Evolutionary conservation across 2,329 filamentous ascomycete species (phyloP).

Genomic region (Chaetomium strumarium): DNA sequence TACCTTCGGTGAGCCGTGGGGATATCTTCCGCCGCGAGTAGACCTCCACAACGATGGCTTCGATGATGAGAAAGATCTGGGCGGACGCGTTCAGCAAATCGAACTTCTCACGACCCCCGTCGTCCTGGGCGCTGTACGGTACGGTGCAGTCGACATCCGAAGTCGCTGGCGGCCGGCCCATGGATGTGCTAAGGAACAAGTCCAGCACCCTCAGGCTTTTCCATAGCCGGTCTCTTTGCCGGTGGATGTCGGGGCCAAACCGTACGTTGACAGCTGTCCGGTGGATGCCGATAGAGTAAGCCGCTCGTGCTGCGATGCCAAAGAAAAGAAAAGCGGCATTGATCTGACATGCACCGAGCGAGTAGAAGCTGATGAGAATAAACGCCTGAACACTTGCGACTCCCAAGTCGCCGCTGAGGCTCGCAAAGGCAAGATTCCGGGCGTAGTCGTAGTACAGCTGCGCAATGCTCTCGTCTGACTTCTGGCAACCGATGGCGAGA

Average conservation of each 20-base stretch:
- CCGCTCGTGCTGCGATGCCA: conserved; percentile 46
- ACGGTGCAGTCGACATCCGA: conserved; percentile 52
- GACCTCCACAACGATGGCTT: conserved; percentile 45
- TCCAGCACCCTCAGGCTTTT: conserved; percentile 49
- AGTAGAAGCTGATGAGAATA: conserved; percentile 46
- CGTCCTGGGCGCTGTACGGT: conserved; percentile 35
- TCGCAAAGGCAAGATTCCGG: conserved; percentile 39
- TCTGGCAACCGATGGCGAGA: conserved; percentile 44
- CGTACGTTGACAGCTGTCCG: conserved; percentile 48
- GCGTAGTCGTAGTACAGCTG: conserved; percentile 46
- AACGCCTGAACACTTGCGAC: conserved; percentile 47
- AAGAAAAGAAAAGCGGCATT: conserved; percentile 51
- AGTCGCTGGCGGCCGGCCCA: conserved; percentile 49
- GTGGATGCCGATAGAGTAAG: conserved; percentile 49
- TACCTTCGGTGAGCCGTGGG: conserved; percentile 46
- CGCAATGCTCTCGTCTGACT: conserved; percentile 36
- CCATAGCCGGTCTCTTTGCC: conserved; percentile 46
- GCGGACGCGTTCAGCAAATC: conserved; percentile 47
- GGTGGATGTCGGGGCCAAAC: conserved; percentile 40
- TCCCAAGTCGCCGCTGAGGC: conserved; percentile 42
- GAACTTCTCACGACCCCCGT: conserved; percentile 34
- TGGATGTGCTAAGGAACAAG: conserved; percentile 47
- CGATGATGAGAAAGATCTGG: conserved; percentile 47
- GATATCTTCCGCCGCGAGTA: conserved; percentile 50
- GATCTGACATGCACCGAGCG: conserved; percentile 50